phyloP scores from a whole-genome alignment of 139 green algal species.

The Tetradesmus lagerheimii region DNA sequence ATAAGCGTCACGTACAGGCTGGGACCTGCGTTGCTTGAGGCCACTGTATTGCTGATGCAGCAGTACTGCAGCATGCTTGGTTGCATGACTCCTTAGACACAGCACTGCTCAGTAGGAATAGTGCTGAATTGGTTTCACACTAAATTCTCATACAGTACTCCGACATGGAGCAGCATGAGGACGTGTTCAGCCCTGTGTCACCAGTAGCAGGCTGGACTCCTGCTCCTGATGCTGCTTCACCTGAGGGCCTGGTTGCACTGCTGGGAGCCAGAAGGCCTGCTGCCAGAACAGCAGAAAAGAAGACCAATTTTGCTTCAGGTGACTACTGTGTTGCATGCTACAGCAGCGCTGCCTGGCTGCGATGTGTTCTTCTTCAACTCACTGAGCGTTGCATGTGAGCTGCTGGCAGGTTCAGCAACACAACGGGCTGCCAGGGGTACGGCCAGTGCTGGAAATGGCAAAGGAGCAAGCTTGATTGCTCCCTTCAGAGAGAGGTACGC shows the following conservation, averaged over 20 bases:
- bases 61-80: neutral
- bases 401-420: neutral
- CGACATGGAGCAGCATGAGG: neutral
- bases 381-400: neutral
- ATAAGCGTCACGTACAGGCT: no score
- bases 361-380: neutral
- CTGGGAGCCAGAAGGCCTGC: neutral
- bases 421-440: neutral
- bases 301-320: neutral
- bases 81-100: neutral
- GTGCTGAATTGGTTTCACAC: neutral
- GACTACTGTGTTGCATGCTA: neutral
- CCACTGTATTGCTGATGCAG: neutral
- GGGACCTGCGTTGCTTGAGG: neutral
- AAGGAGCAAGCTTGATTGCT: conserved; percentile 6
- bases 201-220: neutral
- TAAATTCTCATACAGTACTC: no score
- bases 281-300: neutral
- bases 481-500: conserved; percentile 27
- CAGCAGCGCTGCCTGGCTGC: neutral
- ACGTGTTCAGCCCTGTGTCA: neutral
- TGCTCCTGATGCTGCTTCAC: neutral
- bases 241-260: neutral
- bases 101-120: neutral
- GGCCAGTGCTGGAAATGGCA: neutral